Percentiles rank a stretch among this genome's conserved stretches.
phyloP scores from a whole-genome alignment of 1,139 yeast species.

The Pichia sp. region DNA sequence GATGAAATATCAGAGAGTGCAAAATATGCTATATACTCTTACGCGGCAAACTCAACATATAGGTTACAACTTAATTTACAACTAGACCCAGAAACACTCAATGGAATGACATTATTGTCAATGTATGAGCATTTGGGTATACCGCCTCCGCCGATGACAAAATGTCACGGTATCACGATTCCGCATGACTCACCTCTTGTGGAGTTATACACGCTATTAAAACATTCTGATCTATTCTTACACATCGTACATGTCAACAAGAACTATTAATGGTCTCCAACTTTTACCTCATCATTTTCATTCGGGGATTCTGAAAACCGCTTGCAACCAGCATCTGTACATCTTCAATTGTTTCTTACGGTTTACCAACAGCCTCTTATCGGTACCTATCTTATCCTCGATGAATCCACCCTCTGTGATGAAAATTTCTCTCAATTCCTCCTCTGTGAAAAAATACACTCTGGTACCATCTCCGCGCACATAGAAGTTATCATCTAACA shows the following conservation, averaged over 20 bases:
- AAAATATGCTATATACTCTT: too few species aligned
- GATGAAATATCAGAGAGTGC: too few species aligned
- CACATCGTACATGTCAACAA: slow-evolving; percentile 44
- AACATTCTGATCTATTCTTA: slow-evolving; percentile 69
- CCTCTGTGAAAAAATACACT: slow-evolving; percentile 94
- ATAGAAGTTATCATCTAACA: slow-evolving; percentile 87
- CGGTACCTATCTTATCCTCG: slow-evolving; percentile 78
- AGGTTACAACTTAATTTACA: too few species aligned
- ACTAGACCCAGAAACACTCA: too few species aligned
- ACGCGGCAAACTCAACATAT: too few species aligned
- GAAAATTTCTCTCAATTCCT: slow-evolving; percentile 74
- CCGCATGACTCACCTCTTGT: slow-evolving; percentile 39
- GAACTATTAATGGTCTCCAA: neutral
- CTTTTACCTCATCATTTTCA: too few species aligned
- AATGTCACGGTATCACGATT: slow-evolving; percentile 53
- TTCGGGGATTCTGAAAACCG: slow-evolving; percentile 50
- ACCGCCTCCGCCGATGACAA: too few species aligned
- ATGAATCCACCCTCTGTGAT: slow-evolving; percentile 43
- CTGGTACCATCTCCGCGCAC: slow-evolving; percentile 98
- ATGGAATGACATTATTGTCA: too few species aligned
- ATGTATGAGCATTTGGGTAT: too few species aligned
- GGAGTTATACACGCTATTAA: slow-evolving; percentile 48
- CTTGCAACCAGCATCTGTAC: slow-evolving; percentile 98
- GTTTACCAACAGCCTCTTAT: slow-evolving; percentile 83
- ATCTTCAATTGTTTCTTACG: slow-evolving; percentile 87